Evolutionary conservation across 2,329 filamentous ascomycete species (phyloP).

Genomic region (Fusarium sp.): DNA sequence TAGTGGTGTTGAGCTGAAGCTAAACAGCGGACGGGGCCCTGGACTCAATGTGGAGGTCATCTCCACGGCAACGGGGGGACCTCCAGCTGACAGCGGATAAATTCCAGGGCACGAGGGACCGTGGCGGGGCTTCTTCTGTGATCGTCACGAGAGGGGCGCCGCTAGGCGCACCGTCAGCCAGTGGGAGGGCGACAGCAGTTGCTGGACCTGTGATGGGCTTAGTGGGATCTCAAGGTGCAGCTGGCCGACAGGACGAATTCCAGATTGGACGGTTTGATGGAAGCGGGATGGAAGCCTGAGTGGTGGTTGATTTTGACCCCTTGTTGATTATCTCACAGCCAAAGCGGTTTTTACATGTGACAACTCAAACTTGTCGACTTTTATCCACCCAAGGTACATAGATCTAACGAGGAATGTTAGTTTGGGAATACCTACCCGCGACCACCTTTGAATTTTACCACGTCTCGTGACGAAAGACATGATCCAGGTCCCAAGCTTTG

Average conservation of each 20-base stretch:
- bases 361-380: not conserved
- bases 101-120: conserved; percentile 4
- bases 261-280: not conserved
- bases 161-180: not conserved
- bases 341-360: not conserved
- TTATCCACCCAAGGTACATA: not conserved
- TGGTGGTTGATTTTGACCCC: not conserved
- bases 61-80: conserved; percentile 26
- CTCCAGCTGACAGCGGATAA: not conserved
- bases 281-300: conserved; percentile 7
- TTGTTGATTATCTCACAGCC: not conserved
- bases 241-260: conserved; percentile 3
- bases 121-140: not conserved
- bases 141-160: conserved; percentile 12
- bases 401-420: not conserved
- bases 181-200: not conserved
- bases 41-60: conserved; percentile 8
- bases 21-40: not conserved
- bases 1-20: not conserved
- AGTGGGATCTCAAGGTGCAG: conserved; percentile 20
- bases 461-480: not conserved
- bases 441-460: not conserved
- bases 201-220: conserved; percentile 10
- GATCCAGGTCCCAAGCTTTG: not conserved
- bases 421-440: not conserved